Evolutionary conservation across 139 green algal species (phyloP).

Genomic region (Coelastrella sp.): DNA sequence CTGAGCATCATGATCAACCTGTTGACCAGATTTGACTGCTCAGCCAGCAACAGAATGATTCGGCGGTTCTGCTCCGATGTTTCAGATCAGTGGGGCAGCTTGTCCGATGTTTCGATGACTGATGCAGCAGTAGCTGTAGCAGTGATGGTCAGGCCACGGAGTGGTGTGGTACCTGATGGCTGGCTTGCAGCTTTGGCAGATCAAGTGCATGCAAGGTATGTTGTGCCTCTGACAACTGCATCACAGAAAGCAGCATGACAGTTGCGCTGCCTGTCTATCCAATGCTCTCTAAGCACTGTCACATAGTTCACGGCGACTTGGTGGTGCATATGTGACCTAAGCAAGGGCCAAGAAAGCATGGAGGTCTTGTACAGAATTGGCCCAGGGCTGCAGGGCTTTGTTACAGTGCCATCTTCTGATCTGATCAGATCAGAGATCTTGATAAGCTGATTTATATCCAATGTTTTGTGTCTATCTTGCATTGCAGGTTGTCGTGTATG

Average conservation of each 20-base stretch:
- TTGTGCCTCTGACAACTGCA: too few species aligned
- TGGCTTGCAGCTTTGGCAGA: conserved; percentile 20
- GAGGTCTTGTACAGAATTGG: too few species aligned
- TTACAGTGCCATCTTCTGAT: too few species aligned
- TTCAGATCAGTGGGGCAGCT: neutral
- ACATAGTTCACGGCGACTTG: too few species aligned
- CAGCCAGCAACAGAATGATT: conserved; percentile 12
- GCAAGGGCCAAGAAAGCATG: too few species aligned
- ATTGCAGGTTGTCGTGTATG: conserved; percentile 1
- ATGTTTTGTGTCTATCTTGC: neutral
- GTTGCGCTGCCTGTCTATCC: too few species aligned
- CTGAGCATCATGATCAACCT: conserved; percentile 37
- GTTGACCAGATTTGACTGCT: conserved; percentile 37
- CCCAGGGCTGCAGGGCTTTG: too few species aligned
- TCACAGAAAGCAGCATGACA: too few species aligned
- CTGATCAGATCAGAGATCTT: too few species aligned
- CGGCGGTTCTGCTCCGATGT: conserved; percentile 37
- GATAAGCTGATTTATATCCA: too few species aligned
- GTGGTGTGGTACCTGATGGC: neutral
- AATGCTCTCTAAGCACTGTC: too few species aligned
- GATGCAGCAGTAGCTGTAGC: conserved; percentile 34
- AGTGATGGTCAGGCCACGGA: conserved; percentile 13
- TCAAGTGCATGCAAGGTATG: conserved; percentile 2
- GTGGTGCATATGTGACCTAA: too few species aligned
- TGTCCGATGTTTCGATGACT: conserved; percentile 21